These are phyloP conservation scores for Aspergillus pseudoviridinutans DNA, from an alignment of 2,329 filamentous ascomycete genomes.

Conservation along the genomic window DNA sequence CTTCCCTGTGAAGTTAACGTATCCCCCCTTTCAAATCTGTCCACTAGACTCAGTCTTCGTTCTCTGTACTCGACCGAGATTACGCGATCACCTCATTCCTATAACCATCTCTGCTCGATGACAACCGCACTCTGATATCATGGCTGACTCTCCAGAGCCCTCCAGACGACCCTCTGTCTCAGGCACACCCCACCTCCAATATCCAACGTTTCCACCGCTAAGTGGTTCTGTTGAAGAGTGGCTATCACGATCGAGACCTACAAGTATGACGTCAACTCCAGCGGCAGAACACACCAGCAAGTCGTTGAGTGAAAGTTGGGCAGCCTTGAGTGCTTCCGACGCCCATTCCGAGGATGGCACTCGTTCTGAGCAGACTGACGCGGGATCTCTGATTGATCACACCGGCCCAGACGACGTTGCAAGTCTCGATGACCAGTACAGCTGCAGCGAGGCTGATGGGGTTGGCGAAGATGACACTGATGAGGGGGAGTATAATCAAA, in stretches of 20 bases:
- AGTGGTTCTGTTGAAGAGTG: constrained; percentile 39
- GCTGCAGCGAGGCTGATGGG: constrained; percentile 32
- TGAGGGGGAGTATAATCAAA: constrained; percentile 23
- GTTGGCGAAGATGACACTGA: constrained; percentile 29
- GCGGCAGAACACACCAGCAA: constrained; percentile 23
- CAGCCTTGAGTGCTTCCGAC: constrained; percentile 42
- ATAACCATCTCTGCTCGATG: constrained; percentile 18
- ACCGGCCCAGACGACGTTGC: constrained; percentile 42
- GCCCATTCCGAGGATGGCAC: constrained; percentile 43
- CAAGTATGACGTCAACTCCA: constrained; percentile 37
- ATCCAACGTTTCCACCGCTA: constrained; percentile 39
- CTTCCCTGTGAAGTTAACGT: constrained; percentile 14
- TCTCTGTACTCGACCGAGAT: constrained; percentile 14
- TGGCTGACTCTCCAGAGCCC: constrained; percentile 38
- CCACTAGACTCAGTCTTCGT: constrained; percentile 11
- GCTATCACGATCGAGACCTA: constrained; percentile 39
- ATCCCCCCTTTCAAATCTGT: constrained; percentile 10
- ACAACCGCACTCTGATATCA: constrained; percentile 19
- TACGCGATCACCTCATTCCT: constrained; percentile 15
- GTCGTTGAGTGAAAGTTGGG: constrained; percentile 45
- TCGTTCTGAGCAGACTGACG: constrained; percentile 43
- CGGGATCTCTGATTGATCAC: constrained; percentile 41
- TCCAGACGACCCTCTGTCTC: constrained; percentile 26
- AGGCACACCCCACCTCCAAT: constrained; percentile 31
- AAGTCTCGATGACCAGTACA: constrained; percentile 40